Evolutionary conservation across 2,329 filamentous ascomycete species (phyloP).

Genomic region (Hirsutella rhossiliensis): DNA sequence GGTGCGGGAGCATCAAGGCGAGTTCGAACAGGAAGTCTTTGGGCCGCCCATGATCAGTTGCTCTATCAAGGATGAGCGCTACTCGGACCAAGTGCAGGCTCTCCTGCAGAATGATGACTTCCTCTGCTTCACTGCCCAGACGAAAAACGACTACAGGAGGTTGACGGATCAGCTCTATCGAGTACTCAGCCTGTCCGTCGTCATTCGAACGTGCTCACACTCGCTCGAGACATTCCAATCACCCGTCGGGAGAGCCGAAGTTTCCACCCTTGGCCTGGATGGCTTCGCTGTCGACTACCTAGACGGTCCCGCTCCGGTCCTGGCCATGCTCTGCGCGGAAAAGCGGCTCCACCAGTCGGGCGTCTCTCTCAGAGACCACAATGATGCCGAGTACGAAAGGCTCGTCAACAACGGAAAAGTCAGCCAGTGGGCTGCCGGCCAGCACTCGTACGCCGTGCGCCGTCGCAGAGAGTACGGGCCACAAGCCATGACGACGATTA

Average conservation of each 20-base stretch:
- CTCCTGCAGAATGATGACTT: slow-evolving; percentile 40
- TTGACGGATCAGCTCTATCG: slow-evolving; percentile 55
- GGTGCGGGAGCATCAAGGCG: slow-evolving; percentile 57
- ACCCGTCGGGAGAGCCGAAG: slow-evolving; percentile 41
- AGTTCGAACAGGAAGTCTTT: slow-evolving; percentile 66
- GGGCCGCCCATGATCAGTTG: slow-evolving; percentile 74
- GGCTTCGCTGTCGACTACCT: slow-evolving; percentile 71
- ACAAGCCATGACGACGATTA: slow-evolving; percentile 56
- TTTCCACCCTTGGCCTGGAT: slow-evolving; percentile 55
- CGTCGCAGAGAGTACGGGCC: slow-evolving; percentile 73
- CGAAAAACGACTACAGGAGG: slow-evolving; percentile 58
- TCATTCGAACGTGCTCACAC: slow-evolving; percentile 51
- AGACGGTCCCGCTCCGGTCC: slow-evolving; percentile 67
- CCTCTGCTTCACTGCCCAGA: slow-evolving; percentile 66
- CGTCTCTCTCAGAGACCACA: slow-evolving; percentile 50
- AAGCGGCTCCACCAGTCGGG: slow-evolving; percentile 57
- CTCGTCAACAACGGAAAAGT: slow-evolving; percentile 48
- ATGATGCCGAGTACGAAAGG: slow-evolving; percentile 53
- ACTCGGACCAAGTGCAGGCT: slow-evolving; percentile 43
- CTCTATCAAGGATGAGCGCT: slow-evolving; percentile 60
- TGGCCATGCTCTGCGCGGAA: slow-evolving; percentile 78
- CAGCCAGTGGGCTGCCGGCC: slow-evolving; percentile 57
- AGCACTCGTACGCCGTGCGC: slow-evolving; percentile 49
- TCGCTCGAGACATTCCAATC: slow-evolving; percentile 41
- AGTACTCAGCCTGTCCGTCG: slow-evolving; percentile 55